Percentiles rank a stretch among this genome's conserved stretches.
These are phyloP conservation scores for Byssochlamys sp. DNA, from an alignment of 2,329 filamentous ascomycete genomes.

Conservation along the genomic window DNA sequence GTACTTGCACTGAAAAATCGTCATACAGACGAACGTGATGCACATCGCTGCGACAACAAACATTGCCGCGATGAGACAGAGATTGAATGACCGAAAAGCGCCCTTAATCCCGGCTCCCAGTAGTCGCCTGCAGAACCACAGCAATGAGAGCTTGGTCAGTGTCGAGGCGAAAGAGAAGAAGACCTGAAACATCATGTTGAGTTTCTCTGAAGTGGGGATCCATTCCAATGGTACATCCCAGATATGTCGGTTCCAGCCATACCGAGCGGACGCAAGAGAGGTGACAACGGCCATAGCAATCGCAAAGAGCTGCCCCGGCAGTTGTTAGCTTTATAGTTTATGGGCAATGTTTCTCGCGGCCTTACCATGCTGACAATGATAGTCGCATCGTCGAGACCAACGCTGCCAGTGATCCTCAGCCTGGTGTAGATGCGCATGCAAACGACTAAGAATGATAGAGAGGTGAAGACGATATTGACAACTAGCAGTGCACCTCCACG, in stretches of 20 bases:
- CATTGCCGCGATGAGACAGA: constrained; percentile 17
- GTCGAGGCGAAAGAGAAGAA: neutral
- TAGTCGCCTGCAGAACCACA: constrained; percentile 28
- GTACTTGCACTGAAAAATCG: constrained; percentile 34
- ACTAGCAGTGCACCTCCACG: constrained; percentile 37
- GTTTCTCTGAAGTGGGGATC: constrained; percentile 23
- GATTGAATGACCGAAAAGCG: constrained; percentile 17
- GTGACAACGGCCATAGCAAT: constrained; percentile 26
- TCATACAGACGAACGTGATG: constrained; percentile 22
- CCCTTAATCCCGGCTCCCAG: constrained; percentile 21
- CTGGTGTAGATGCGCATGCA: constrained; percentile 40
- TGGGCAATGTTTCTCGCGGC: neutral
- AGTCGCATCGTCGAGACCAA: constrained; percentile 40
- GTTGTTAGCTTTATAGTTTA: constrained; percentile 2
- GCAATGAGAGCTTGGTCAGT: constrained; percentile 30
- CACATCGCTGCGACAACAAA: constrained; percentile 21
- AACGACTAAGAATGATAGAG: constrained; percentile 32
- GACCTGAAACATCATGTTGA: constrained; percentile 29
- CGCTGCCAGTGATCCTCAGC: constrained; percentile 34
- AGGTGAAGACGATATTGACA: constrained; percentile 32
- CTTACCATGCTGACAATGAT: constrained; percentile 35
- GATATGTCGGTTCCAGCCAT: constrained; percentile 31
- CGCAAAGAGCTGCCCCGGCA: constrained; percentile 18
- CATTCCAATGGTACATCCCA: constrained; percentile 30
- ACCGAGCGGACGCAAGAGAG: constrained; percentile 23